Base-by-base conservation (phyloP, 176 grass and related monocot species). In the Oryza meyeriana region DNA sequence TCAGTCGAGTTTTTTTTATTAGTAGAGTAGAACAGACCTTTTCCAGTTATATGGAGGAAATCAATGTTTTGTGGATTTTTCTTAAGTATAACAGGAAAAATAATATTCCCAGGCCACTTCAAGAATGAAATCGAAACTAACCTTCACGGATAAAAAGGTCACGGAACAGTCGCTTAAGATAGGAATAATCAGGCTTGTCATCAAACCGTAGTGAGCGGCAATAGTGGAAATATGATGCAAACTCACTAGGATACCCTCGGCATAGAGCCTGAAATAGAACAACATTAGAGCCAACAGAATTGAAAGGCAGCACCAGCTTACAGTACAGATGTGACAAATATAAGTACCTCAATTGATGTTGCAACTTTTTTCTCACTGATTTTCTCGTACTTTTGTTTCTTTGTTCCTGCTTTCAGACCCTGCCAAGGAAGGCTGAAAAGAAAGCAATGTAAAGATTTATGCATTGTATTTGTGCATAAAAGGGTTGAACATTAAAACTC, bases 101-200 rank as follows among this genome's bases (percentile, higher is more conserved):
- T 12, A 31, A 80, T 69, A 61, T 76, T 41, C 31, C 36, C 6
- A 0, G 20, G 67, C 7, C 22, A 67, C 28, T 62, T 34, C 29
- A 74, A 63, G 71, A 25, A 72, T 44, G 28, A 35, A 58, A 66
- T 45, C 41, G 34, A 55, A 86, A 89, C 84, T 64, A 47, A 92
- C 97, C 97, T 89, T 99, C 93, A 0, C 97, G 93, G 50, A 99
- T 99, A 77, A 99, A 99, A 82, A 99, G 97, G 45, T 99, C 97
- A 44, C 97, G 90, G 48, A 96, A 99, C 28, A 99, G 80, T 66
- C 91, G 83, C 87, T 99, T 99, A 71, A 99, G 93, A 79, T 94
- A 99, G 48, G 91, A 92, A 91, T 99, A 99, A 86, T 96, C 91
- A 77, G 97, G 97, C 65, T 96, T 94, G 74, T 99, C 93, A 66